phyloP scores from a whole-genome alignment of 257 asterid genomes.

The Solanum etuberosum region DNA sequence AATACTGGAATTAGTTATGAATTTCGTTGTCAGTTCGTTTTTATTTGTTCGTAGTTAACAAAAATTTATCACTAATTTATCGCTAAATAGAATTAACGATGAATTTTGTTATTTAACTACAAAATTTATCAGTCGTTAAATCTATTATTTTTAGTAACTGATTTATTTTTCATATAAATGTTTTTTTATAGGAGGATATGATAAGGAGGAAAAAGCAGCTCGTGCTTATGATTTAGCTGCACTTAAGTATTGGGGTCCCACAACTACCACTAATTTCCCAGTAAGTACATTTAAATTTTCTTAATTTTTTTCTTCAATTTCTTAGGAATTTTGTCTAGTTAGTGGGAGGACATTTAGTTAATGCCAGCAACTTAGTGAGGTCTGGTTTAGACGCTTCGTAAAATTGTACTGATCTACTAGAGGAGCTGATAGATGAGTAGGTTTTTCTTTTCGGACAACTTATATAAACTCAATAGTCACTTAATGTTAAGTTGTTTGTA shows the following conservation, averaged over 20 bases:
- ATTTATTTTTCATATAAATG: neutral
- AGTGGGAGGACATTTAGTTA: neutral
- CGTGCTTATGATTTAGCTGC: conserved; percentile 94
- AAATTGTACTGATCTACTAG: too few species aligned
- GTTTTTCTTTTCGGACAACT: neutral
- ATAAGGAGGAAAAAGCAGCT: conserved; percentile 94
- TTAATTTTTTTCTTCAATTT: neutral
- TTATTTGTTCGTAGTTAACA: neutral
- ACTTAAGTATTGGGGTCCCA: conserved; percentile 78
- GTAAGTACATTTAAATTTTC: conserved; percentile 19
- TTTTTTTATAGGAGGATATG: conserved; percentile 59
- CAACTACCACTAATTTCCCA: conserved; percentile 87
- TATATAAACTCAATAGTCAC: neutral
- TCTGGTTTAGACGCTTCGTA: too few species aligned
- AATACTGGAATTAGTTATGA: too few species aligned
- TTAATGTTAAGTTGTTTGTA: neutral
- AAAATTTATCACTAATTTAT: too few species aligned
- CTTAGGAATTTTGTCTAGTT: neutral
- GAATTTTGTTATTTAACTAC: neutral
- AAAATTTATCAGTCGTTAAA: too few species aligned
- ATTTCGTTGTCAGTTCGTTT: neutral
- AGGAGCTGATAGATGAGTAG: neutral
- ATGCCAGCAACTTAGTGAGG: too few species aligned
- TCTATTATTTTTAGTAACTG: neutral
- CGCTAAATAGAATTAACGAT: accelerated